Evolutionary conservation across 164 flowering plant species (phyloP), one percentile per base, ranked within the genome.

Genomic region (Vitis rotundifolia): DNA sequence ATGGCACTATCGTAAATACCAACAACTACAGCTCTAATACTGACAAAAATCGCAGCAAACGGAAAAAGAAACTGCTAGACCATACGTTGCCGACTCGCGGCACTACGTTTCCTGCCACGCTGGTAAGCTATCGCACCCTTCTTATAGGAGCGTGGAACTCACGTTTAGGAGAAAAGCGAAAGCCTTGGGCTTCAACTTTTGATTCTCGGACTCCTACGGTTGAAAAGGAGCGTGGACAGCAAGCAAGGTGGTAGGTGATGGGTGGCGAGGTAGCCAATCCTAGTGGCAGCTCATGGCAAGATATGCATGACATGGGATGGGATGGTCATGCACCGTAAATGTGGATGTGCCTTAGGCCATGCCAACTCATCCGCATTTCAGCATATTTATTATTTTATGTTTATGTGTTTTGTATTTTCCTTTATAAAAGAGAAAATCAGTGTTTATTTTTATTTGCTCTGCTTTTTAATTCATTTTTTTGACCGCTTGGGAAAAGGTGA

Each of bases 401-500:
- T 22, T 22, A 22, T 22, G 26, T 1, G 2, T 22, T 22, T 22
- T 22, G 22, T 37, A 31, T 44, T 37, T 61, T 3, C 6, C 44
- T 37, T 37, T 37, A 37, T 5, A 37, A 37, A 37, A 22, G 26
- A 0, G 11, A 26, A 15, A 15, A 5, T 62, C n/a, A 9, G 15
- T 61, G 5, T 62, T 13, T 62, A 15, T 62, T 44, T 62, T 62
- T 44, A 44, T 44, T 62, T 62, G 47, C 5, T 22, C 65, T 19
- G 12, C 9, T 52, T 64, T 68, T 70, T 63, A 76, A 49, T 67
- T 64, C 78, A 61, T 37, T 37, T 37, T 74, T 81, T 82, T 84
- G 87, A 86, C 86, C 74, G 79, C 79, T 76, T 77, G 47, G 79
- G 68, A 64, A 77, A 77, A 64, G 62, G 76, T 44, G 74, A 66